phyloP scores from a whole-genome alignment of 306 rosid species.

The Adenanthera pavonina region DNA sequence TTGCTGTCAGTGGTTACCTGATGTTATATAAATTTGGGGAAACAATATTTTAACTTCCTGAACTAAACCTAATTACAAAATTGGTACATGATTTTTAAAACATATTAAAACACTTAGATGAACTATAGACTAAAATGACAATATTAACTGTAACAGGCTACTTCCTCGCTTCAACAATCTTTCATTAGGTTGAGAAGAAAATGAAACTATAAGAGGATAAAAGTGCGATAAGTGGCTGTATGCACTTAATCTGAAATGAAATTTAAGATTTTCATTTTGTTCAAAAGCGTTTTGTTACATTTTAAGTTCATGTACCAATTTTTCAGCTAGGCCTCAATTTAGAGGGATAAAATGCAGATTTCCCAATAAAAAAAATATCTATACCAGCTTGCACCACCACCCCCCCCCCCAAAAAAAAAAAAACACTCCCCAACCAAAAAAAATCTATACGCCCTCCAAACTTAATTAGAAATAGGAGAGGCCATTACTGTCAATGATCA shows the following conservation, averaged over 20 bases:
- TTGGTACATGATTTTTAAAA: too few relatives aligned
- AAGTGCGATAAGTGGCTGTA: background rate
- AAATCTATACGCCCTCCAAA: background rate
- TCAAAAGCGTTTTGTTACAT: background rate
- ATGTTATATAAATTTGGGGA: background rate
- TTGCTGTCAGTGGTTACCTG: background rate
- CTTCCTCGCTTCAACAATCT: background rate
- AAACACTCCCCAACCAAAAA: background rate
- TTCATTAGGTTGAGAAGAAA: background rate
- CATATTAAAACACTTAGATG: background rate
- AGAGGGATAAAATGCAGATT: background rate
- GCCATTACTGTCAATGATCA: constrained; percentile 16
- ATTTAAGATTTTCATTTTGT: background rate
- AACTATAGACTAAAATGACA: background rate
- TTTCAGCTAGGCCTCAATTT: background rate
- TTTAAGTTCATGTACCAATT: background rate
- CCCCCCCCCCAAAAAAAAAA: too few relatives aligned
- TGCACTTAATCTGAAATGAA: background rate
- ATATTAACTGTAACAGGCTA: background rate
- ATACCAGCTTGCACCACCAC: constrained; percentile 15
- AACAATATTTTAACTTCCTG: too few relatives aligned
- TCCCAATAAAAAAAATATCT: constrained; percentile 26
- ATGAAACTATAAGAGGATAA: background rate
- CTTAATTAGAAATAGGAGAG: background rate
- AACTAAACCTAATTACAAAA: too few relatives aligned